Evolutionary conservation across 2,329 filamentous ascomycete genomes (phyloP).

Genomic region (Paradendryphiella salina): DNA sequence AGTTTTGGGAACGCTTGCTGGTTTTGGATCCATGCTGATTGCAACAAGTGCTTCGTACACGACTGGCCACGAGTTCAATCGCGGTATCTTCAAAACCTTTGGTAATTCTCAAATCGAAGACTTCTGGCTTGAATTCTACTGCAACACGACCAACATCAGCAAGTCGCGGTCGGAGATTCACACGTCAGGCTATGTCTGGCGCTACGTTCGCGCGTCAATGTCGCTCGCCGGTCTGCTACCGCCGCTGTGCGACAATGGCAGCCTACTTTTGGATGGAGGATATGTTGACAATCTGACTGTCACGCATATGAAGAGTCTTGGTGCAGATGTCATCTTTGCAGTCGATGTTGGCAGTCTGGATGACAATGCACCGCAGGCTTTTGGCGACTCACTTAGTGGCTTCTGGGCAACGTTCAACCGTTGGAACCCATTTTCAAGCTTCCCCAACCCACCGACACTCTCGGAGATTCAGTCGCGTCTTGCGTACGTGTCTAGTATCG

Average conservation of each 20-base stretch:
- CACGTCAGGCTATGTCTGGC: slow-evolving; percentile 95
- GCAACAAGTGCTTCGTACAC: slow-evolving; percentile 75
- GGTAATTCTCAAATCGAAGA: slow-evolving; percentile 97
- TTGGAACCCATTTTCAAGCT: slow-evolving; percentile 91
- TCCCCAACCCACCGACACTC: slow-evolving; percentile 89
- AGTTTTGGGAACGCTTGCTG: slow-evolving; percentile 16
- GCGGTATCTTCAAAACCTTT: slow-evolving; percentile 98
- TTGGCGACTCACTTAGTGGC: slow-evolving; percentile 91
- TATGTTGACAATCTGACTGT: slow-evolving; percentile 98
- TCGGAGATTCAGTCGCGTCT: slow-evolving; percentile 94
- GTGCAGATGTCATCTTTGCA: slow-evolving; percentile 92
- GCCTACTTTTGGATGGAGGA: slow-evolving; percentile 93
- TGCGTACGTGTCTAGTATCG: slow-evolving; percentile 92
- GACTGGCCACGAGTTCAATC: slow-evolving; percentile 97
- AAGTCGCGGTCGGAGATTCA: slow-evolving; percentile 91
- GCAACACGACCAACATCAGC: slow-evolving; percentile 98
- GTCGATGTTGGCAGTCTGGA: slow-evolving; percentile 92
- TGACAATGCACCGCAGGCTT: slow-evolving; percentile 86
- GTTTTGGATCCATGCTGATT: slow-evolving; percentile 14
- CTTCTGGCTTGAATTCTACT: slow-evolving; percentile 98
- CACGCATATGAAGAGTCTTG: slow-evolving; percentile 92
- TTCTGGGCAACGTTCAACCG: slow-evolving; percentile 94
- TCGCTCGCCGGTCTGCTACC: slow-evolving; percentile 89
- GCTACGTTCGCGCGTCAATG: slow-evolving; percentile 96
- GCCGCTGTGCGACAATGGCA: slow-evolving; percentile 93